These are phyloP conservation scores for Phytophthora pisi DNA, from an alignment of 352 stramenopile genomes.

Conservation along the genomic window DNA sequence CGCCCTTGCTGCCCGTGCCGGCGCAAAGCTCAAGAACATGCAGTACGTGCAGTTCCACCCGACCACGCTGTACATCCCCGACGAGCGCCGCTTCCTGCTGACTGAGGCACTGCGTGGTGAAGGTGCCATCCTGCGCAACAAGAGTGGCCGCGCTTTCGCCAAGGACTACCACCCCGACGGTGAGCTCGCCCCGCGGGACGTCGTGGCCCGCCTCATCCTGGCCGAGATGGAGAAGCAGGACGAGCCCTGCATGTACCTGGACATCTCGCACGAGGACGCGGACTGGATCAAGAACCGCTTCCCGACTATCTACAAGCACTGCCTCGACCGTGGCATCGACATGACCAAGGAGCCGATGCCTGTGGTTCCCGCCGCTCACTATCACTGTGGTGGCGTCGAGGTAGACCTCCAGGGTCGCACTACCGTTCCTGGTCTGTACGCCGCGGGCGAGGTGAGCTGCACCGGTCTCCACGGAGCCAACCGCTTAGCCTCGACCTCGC, in stretches of 20 bases:
- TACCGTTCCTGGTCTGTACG: constrained; percentile 85
- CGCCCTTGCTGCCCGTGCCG: constrained; percentile 79
- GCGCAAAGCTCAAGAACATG: constrained; percentile 87
- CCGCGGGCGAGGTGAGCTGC: constrained; percentile 93
- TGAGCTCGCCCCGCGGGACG: constrained; percentile 93
- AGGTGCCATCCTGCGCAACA: constrained; percentile 90
- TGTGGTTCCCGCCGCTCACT: constrained; percentile 93
- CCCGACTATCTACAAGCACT: constrained; percentile 88
- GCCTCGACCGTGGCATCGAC: constrained; percentile 84
- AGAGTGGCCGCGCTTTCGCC: constrained; percentile 79
- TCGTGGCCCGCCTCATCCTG: constrained; percentile 93
- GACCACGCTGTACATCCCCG: constrained; percentile 92
- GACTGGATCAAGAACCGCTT: constrained; percentile 90
- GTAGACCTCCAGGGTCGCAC: constrained; percentile 91
- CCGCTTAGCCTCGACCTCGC: constrained; percentile 92
- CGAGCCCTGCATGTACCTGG: constrained; percentile 90
- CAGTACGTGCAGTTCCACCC: constrained; percentile 98
- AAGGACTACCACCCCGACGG: constrained; percentile 93
- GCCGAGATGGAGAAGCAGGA: constrained; percentile 87
- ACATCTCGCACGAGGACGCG: constrained; percentile 91
- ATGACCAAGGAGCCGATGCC: constrained; percentile 91
- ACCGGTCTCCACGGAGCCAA: constrained; percentile 96
- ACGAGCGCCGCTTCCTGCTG: constrained; percentile 91
- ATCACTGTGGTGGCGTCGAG: constrained; percentile 93
- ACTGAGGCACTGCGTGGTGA: constrained; percentile 94